Percentiles rank a stretch among this genome's conserved stretches.
These are phyloP conservation scores for Cryptococcus sp. DNA, from an alignment of 1,284 basidiomycete species.

Conservation along the genomic window DNA sequence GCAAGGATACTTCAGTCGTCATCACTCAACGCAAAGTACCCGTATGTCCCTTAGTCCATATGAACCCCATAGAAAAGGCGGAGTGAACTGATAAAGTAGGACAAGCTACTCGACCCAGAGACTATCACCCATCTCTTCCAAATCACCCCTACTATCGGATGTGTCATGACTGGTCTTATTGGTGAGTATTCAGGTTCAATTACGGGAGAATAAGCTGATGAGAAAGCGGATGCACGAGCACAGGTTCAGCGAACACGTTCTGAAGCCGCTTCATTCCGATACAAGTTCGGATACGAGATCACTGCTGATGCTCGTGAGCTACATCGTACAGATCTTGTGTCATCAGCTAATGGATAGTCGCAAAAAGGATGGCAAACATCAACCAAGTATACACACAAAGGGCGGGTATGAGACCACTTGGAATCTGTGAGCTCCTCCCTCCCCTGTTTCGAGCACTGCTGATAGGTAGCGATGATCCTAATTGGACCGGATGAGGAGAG, in stretches of 20 bases:
- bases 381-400: conserved; percentile 99
- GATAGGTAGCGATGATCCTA: conserved; percentile 77
- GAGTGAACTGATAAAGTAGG: conserved; percentile 58
- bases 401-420: conserved; percentile 94
- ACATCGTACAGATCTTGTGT: not conserved
- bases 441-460: not conserved
- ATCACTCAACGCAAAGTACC: conserved; percentile 99
- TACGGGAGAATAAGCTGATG: conserved; percentile 5
- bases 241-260: conserved; percentile 83
- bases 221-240: conserved; percentile 80
- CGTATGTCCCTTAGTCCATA: conserved; percentile 52
- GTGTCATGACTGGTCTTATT: conserved; percentile 93
- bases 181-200: conserved; percentile 55
- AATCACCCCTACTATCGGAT: conserved; percentile 94
- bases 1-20: conserved; percentile 89
- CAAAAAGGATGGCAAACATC: conserved; percentile 92
- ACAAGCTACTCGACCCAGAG: conserved; percentile 93
- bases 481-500: conserved; percentile 86
- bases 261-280: conserved; percentile 91
- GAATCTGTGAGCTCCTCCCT: conserved; percentile 68
- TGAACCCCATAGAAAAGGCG: not conserved
- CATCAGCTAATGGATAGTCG: conserved; percentile 51
- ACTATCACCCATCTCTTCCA: conserved; percentile 95
- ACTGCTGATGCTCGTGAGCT: conserved; percentile 73
- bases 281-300: conserved; percentile 98